A percentile compares a stretch with the other conserved stretches of the same genome.
phyloP scores from a whole-genome alignment of 1,139 yeast species.

The Hansenula sp. region DNA sequence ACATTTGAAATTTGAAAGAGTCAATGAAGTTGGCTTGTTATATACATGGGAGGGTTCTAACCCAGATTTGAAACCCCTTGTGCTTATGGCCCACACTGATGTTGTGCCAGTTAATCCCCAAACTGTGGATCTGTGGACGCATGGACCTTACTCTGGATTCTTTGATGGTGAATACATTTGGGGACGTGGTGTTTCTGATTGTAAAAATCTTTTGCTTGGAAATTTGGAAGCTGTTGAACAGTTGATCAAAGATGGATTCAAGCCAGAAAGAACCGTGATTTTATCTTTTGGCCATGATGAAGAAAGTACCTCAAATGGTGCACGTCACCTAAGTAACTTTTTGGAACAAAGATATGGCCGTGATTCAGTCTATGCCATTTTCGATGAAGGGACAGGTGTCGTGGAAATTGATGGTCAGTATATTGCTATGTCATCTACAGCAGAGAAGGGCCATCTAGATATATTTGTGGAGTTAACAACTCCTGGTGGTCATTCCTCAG shows the following conservation, averaged over 20 bases:
- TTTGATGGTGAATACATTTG: constrained; percentile 46
- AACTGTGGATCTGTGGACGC: constrained; percentile 56
- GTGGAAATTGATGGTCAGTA: constrained; percentile 21
- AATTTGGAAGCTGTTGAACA: constrained; percentile 51
- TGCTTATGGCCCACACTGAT: constrained; percentile 77
- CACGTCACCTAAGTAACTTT: constrained; percentile 35
- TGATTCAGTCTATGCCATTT: constrained; percentile 45
- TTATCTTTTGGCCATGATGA: constrained; percentile 64
- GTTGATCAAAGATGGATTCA: constrained; percentile 33
- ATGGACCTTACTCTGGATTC: constrained; percentile 66
- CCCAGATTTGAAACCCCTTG: constrained; percentile 50
- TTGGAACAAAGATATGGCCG: constrained; percentile 43
- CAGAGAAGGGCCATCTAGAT: constrained; percentile 56
- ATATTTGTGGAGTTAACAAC: constrained; percentile 38
- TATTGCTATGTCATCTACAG: constrained; percentile 44
- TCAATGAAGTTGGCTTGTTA: constrained; percentile 64
- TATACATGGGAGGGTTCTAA: constrained; percentile 65
- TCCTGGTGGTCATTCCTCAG: constrained; percentile 61
- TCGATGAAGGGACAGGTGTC: constrained; percentile 54
- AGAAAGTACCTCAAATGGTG: constrained; percentile 59
- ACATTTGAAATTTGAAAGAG: constrained; percentile 44
- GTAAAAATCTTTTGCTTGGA: constrained; percentile 54
- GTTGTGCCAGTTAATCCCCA: constrained; percentile 73
- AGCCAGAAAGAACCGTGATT: constrained; percentile 47
- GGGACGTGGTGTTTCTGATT: constrained; percentile 68